Conservation (phyloP, 192 early-diverging fungal genomes). For the Backusella luteola region DNA sequence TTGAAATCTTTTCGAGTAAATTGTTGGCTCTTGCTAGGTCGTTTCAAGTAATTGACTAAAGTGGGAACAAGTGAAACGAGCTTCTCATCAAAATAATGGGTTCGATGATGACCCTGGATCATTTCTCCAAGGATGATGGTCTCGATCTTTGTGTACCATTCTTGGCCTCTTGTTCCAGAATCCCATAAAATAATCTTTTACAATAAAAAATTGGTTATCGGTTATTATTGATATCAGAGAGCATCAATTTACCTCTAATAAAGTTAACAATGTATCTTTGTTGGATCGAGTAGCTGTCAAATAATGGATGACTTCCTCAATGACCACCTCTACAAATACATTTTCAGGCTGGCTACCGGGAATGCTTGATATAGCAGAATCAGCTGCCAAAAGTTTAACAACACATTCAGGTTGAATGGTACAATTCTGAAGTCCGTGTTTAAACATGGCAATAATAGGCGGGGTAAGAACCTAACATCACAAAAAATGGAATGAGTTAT, state of each 20-base stretch:
- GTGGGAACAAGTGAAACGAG: slow-evolving; percentile 29
- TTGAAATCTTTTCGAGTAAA: slow-evolving; percentile 46
- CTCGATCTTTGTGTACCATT: slow-evolving; percentile 40
- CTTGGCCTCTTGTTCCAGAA: slow-evolving; percentile 13
- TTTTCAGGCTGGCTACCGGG: slow-evolving; percentile 33
- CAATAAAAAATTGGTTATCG: background rate
- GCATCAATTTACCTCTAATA: slow-evolving; percentile 35
- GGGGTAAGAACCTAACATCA: slow-evolving; percentile 31
- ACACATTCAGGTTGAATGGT: slow-evolving; percentile 39
- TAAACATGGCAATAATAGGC: slow-evolving; percentile 41
- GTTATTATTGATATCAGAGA: background rate
- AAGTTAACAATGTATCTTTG: slow-evolving; percentile 37
- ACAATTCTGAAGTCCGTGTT: slow-evolving; percentile 45
- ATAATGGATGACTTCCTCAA: slow-evolving; percentile 36
- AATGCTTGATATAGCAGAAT: slow-evolving; percentile 39
- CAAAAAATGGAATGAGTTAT: background rate
- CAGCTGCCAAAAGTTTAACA: slow-evolving; percentile 44
- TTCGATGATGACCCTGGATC: slow-evolving; percentile 11
- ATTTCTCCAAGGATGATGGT: slow-evolving; percentile 19
- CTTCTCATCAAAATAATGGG: slow-evolving; percentile 37
- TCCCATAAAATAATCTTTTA: slow-evolving; percentile 42
- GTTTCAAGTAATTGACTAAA: slow-evolving; percentile 33
- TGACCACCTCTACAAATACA: slow-evolving; percentile 45
- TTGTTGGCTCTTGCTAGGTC: slow-evolving; percentile 18
- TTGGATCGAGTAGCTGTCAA: slow-evolving; percentile 16